These are phyloP conservation scores for Aechmea fasciata DNA, from an alignment of 176 grass and related monocot genomes.

Conservation along the genomic window DNA sequence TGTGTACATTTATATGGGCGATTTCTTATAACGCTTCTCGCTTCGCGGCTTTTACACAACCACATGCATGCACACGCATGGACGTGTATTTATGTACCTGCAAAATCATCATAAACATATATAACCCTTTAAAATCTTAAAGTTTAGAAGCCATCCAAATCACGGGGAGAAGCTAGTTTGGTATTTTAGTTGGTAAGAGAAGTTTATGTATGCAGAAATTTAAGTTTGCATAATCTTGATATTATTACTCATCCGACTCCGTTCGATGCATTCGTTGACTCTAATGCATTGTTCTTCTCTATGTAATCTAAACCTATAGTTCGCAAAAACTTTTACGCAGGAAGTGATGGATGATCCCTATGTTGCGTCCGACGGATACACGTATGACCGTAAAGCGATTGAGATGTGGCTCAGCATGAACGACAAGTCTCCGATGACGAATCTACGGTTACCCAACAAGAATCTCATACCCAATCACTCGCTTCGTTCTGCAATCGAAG, in stretches of 20 bases:
- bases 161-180: too few species aligned
- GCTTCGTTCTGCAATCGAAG: constrained; percentile 71
- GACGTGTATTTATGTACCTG: too few species aligned
- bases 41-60: too few species aligned
- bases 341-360: constrained; percentile 62
- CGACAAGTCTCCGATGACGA: constrained; percentile 68
- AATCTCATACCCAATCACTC: constrained; percentile 65
- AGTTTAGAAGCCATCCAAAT: too few species aligned
- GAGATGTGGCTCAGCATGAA: constrained; percentile 67
- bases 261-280: constrained; percentile 3
- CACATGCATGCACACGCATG: too few species aligned
- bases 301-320: background rate
- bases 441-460: constrained; percentile 47
- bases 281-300: background rate
- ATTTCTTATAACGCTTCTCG: too few species aligned
- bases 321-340: constrained; percentile 11
- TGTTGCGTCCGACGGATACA: constrained; percentile 77
- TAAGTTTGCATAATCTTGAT: background rate
- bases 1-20: background rate
- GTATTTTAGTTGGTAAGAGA: too few species aligned
- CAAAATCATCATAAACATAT: too few species aligned
- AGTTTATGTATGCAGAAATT: too few species aligned
- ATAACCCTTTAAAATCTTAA: too few species aligned
- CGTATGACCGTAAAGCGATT: constrained; percentile 66
- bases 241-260: background rate